Base-by-base conservation (phyloP, 257 asterid species). In the Petunia secreta region DNA sequence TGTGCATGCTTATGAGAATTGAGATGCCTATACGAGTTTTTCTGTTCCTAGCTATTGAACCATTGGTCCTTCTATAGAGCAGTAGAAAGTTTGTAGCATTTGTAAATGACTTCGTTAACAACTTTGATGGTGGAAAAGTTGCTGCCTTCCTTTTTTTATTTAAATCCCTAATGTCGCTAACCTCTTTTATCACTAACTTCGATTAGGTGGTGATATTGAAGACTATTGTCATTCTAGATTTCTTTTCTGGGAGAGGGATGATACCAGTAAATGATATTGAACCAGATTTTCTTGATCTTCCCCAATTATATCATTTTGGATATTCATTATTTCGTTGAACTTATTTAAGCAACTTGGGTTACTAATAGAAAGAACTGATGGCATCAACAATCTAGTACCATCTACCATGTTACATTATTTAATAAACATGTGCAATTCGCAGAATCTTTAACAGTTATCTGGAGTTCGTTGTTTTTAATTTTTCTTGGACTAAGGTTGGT, bases 201-300 rank as follows among this genome's bases (percentile, higher is more conserved):
- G 43, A 11, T 71, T 68, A 63, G 41, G 60, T 48, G 16, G 34
- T 71, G 11, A 53, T 15, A 25, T 66, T 15, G 53, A 16, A 66
- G 41, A 71, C 2, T 41, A 44, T 16, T 25, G 38, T 69, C 8
- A 52, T 69, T 69, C 59, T 69, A 69, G 60, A 25, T 71, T 34
- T 44, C 25, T 10, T 48, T 50, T 43, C 59, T 69, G 25, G 77
- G 77, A 48, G 41, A 9, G 44, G 60, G 10, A 10, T 46, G 48
- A 71, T 71, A 71, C 34, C 75, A 5, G 76, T 69, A 44, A 25
- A 48, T 71, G 60, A 34, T 71, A 71, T 5, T 43, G 60, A 71
- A 2, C 60, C 44, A 34, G 44, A 48, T 71, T 7, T 11, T 71
- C 25, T 71, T 71, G 60, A 71, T 71, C 44, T 71, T 48, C 2